phyloP scores from a whole-genome alignment of 495 filamentous ascomycete genomes.

The Parathielavia hyrcaniae region DNA sequence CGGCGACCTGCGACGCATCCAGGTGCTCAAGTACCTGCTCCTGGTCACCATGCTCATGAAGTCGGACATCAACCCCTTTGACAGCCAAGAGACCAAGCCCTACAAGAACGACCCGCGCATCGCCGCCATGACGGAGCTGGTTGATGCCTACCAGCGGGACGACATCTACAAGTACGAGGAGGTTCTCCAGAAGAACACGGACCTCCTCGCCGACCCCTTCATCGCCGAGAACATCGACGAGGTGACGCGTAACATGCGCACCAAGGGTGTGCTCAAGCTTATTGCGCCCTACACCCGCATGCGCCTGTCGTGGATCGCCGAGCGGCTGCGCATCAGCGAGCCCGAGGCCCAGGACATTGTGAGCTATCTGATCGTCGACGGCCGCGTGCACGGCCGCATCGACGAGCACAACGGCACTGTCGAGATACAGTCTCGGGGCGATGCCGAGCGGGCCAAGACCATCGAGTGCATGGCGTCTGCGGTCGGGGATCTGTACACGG shows the following conservation, averaged over 20 bases:
- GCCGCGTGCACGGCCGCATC: slow-evolving; percentile 78
- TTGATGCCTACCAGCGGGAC: slow-evolving; percentile 92
- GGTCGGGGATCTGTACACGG: slow-evolving; percentile 56
- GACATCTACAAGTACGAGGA: slow-evolving; percentile 89
- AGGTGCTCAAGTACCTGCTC: slow-evolving; percentile 95
- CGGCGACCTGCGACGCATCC: slow-evolving; percentile 89
- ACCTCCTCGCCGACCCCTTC: slow-evolving; percentile 86
- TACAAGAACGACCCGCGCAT: slow-evolving; percentile 95
- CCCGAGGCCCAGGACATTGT: slow-evolving; percentile 89
- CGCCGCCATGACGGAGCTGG: slow-evolving; percentile 91
- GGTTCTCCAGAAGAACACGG: slow-evolving; percentile 79
- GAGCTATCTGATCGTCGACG: slow-evolving; percentile 84
- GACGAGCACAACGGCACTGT: slow-evolving; percentile 81
- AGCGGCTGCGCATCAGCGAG: slow-evolving; percentile 74
- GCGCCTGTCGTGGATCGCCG: slow-evolving; percentile 75
- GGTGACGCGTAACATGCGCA: slow-evolving; percentile 96
- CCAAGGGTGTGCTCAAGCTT: slow-evolving; percentile 86
- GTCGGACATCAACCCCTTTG: slow-evolving; percentile 98
- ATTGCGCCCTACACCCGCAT: slow-evolving; percentile 95
- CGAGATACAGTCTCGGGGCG: slow-evolving; percentile 66
- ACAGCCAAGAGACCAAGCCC: slow-evolving; percentile 98
- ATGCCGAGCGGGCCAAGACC: slow-evolving; percentile 66
- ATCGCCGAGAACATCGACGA: slow-evolving; percentile 99
- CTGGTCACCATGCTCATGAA: slow-evolving; percentile 98
- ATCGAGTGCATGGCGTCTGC: slow-evolving; percentile 68